Conservation (phyloP, 2,329 filamentous ascomycete species). For the Calycina herbarum region DNA sequence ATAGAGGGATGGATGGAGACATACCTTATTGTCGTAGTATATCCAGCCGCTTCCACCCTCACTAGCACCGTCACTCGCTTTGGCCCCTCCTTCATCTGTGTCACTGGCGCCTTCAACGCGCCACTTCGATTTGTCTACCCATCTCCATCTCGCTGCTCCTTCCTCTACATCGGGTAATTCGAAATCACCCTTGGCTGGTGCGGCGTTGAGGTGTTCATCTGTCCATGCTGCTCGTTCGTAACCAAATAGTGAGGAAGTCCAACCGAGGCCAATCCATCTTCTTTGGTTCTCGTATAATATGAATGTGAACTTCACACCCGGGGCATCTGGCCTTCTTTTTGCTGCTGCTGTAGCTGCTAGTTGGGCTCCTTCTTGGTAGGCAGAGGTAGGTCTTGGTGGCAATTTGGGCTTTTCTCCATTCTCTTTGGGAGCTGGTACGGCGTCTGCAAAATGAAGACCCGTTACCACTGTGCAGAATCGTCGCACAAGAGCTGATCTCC, state of each 20-base stretch:
- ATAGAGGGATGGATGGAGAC: conserved; percentile 19
- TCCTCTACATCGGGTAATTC: conserved; percentile 66
- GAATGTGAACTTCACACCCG: conserved; percentile 93
- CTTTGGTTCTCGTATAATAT: conserved; percentile 96
- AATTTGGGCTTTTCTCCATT: conserved; percentile 34
- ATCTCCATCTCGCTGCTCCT: conserved; percentile 67
- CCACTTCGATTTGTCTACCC: conserved; percentile 87
- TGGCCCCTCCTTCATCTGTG: conserved; percentile 46
- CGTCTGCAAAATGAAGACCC: conserved; percentile 70
- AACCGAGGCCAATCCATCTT: conserved; percentile 90
- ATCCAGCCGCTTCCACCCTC: conserved; percentile 77
- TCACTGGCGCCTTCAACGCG: conserved; percentile 73
- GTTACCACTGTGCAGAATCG: conserved; percentile 71
- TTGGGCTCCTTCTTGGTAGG: conserved; percentile 28
- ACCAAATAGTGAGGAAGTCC: conserved; percentile 87
- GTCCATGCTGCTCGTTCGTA: conserved; percentile 93
- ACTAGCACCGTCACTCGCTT: conserved; percentile 38
- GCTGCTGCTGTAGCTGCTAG: conserved; percentile 39
- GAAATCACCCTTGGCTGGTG: conserved; percentile 73
- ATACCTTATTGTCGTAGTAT: conserved; percentile 95
- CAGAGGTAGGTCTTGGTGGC: conserved; percentile 29
- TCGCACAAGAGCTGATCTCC: conserved; percentile 79
- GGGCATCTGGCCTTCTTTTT: conserved; percentile 52
- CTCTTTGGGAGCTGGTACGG: conserved; percentile 34
- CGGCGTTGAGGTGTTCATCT: conserved; percentile 86